Evolutionary conservation across 2,329 filamentous ascomycete genomes (phyloP).

Genomic region (Stromatinia cepivora): DNA sequence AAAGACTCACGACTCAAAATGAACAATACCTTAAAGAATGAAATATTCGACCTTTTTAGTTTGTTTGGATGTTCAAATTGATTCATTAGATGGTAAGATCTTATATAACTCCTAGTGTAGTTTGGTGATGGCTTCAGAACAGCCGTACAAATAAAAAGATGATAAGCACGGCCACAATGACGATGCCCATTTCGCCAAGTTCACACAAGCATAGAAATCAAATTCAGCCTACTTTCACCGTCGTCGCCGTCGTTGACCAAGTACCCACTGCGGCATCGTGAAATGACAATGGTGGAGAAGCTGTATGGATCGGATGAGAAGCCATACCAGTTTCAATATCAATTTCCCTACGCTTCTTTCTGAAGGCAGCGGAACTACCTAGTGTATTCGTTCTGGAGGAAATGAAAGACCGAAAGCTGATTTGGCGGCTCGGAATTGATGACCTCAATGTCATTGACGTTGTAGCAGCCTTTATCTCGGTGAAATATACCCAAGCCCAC

Average conservation of each 20-base stretch:
- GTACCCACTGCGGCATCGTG: conserved; percentile 15
- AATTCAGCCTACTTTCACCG: conserved; percentile 20
- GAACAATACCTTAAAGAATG: too few species aligned
- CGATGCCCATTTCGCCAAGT: too few species aligned
- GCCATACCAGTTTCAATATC: conserved; percentile 22
- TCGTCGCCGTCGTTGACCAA: conserved; percentile 24
- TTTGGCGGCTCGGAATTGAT: background rate
- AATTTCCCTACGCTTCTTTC: background rate
- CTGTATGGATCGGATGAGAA: background rate
- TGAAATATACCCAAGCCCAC: conserved; percentile 30
- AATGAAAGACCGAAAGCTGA: conserved; percentile 1
- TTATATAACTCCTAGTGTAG: too few species aligned
- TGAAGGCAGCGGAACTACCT: background rate
- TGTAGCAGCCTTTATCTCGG: conserved; percentile 12
- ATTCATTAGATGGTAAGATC: too few species aligned
- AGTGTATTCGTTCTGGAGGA: background rate
- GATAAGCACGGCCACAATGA: too few species aligned
- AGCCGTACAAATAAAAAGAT: too few species aligned
- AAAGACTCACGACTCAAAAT: too few species aligned
- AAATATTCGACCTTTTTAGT: too few species aligned
- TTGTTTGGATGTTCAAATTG: too few species aligned
- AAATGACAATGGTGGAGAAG: background rate
- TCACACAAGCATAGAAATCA: too few species aligned
- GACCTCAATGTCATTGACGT: background rate
- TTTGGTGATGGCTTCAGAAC: too few species aligned